Conservation (phyloP, 129 eudicot species). For the Mikania micrantha region DNA sequence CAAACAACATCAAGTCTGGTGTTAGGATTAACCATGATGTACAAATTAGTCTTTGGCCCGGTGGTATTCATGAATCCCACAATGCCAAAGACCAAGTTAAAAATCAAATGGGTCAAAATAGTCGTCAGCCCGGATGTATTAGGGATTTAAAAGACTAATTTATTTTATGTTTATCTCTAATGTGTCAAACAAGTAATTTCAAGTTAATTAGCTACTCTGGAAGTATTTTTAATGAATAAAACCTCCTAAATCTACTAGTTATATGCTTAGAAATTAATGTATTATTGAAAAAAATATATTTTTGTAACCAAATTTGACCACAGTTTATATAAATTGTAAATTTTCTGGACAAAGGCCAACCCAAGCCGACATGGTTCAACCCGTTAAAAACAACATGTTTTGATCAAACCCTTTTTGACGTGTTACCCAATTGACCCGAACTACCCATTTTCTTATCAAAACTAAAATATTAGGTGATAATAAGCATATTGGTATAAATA, state of each 20-base stretch:
- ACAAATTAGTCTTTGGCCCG: neutral
- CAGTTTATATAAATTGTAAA: neutral
- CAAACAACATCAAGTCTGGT: constrained; percentile 5
- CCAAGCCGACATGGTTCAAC: neutral
- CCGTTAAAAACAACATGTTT: neutral
- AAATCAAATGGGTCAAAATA: neutral
- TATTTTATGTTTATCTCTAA: constrained; percentile 2
- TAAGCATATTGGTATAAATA: neutral
- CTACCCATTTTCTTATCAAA: neutral
- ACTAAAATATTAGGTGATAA: neutral
- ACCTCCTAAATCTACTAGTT: neutral
- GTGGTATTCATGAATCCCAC: neutral
- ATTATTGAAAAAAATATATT: neutral
- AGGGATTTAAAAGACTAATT: neutral
- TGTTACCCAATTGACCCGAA: neutral
- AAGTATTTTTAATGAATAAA: neutral
- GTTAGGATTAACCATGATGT: neutral
- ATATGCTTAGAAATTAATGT: neutral
- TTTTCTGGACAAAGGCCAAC: constrained; percentile 6
- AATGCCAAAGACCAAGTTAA: neutral
- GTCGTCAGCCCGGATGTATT: neutral
- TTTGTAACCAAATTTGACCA: neutral
- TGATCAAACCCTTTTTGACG: constrained; percentile 1
- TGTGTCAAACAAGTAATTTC: neutral
- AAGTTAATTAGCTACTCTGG: neutral